Evolutionary conservation across 352 stramenopile genomes (phyloP).

Genomic region (Plasmopara halstedii): DNA sequence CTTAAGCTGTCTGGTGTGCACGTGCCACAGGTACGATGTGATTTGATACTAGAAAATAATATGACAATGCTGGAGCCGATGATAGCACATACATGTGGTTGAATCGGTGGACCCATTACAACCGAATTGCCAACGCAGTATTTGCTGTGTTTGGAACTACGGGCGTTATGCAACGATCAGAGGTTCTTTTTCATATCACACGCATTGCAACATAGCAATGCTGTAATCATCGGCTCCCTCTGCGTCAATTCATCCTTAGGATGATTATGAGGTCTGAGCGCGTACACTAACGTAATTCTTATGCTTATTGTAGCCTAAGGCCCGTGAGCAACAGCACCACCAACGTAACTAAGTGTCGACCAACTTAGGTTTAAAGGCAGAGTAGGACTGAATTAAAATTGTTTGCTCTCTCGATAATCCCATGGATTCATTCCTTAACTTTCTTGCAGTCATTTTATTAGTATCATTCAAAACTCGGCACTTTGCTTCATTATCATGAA

Average conservation of each 20-base stretch:
- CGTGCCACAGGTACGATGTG: slow-evolving; percentile 74
- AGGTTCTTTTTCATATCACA: neutral
- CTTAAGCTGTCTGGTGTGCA: slow-evolving; percentile 88
- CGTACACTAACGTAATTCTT: slow-evolving; percentile 8
- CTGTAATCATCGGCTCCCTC: slow-evolving; percentile 44
- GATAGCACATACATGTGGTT: slow-evolving; percentile 25
- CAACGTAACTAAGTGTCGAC: slow-evolving; percentile 61
- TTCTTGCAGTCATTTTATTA: slow-evolving; percentile 4
- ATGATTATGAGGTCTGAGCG: slow-evolving; percentile 33
- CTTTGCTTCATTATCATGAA: slow-evolving; percentile 85
- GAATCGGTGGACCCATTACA: slow-evolving; percentile 64
- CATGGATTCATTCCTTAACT: slow-evolving; percentile 25
- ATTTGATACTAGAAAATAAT: slow-evolving; percentile 3
- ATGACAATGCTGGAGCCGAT: slow-evolving; percentile 79
- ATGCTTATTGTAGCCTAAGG: slow-evolving; percentile 42
- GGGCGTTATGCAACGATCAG: slow-evolving; percentile 7
- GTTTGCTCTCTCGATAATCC: slow-evolving; percentile 28
- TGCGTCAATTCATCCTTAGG: slow-evolving; percentile 14
- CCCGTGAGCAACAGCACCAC: slow-evolving; percentile 65
- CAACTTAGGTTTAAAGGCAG: slow-evolving; percentile 5
- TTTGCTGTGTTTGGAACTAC: slow-evolving; percentile 2
- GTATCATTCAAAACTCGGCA: slow-evolving; percentile 45
- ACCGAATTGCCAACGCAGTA: neutral
- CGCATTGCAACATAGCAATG: neutral
- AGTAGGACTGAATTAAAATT: neutral